Conservation (phyloP, 768 basidiomycete genomes). For the Rhizopogon rudus region DNA sequence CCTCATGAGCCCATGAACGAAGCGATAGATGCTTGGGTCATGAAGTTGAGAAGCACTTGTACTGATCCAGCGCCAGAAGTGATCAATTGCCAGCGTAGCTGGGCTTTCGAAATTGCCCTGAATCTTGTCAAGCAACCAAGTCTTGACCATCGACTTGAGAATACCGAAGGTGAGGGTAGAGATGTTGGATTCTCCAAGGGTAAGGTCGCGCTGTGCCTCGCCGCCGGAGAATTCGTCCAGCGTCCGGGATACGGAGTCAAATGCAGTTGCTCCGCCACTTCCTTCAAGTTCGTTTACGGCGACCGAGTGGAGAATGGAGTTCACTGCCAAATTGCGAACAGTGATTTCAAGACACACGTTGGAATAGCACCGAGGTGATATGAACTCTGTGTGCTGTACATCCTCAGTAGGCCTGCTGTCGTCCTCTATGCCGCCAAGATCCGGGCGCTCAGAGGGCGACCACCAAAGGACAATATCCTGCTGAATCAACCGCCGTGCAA, state of each 20-base stretch:
- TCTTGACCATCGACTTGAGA: constrained; percentile 82
- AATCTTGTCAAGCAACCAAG: constrained; percentile 87
- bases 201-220: constrained; percentile 57
- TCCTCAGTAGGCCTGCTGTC: constrained; percentile 77
- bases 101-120: constrained; percentile 61
- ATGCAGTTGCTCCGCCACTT: constrained; percentile 87
- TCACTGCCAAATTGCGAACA: constrained; percentile 88
- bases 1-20: constrained; percentile 93
- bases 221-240: constrained; percentile 81
- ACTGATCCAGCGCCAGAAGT: constrained; percentile 98
- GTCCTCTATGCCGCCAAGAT: constrained; percentile 90
- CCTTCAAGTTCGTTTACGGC: constrained; percentile 98
- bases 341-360: constrained; percentile 91
- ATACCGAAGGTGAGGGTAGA: constrained; percentile 84
- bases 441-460: constrained; percentile 85
- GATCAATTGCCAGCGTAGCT: constrained; percentile 72
- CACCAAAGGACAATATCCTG: constrained; percentile 97
- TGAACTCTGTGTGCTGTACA: constrained; percentile 78
- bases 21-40: constrained; percentile 89
- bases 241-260: constrained; percentile 89
- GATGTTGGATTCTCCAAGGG: constrained; percentile 84
- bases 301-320: constrained; percentile 90
- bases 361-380: constrained; percentile 79
- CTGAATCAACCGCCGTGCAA: constrained; percentile 79
- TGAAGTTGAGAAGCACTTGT: constrained; percentile 82